phyloP scores from a whole-genome alignment of 331 rosid genomes.

The Spiraea crenata region DNA sequence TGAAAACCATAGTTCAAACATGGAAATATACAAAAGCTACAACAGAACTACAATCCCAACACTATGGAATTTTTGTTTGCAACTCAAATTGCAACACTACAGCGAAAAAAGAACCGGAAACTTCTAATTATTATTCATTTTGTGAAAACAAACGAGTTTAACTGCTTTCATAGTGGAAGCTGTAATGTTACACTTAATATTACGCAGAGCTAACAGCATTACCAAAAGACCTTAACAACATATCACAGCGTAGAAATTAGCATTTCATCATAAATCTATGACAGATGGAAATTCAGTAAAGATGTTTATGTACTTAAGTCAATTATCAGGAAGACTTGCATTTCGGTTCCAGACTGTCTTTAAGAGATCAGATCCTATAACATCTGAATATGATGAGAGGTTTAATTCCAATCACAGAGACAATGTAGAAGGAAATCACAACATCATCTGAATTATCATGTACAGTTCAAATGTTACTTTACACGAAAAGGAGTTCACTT shows the following conservation, averaged over 20 bases:
- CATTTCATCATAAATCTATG: neutral
- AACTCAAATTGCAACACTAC: no score
- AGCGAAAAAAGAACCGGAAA: no score
- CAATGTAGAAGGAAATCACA: neutral
- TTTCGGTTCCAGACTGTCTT: neutral
- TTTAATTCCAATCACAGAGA: neutral
- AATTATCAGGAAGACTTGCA: neutral
- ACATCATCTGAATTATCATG: neutral
- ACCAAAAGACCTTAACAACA: neutral
- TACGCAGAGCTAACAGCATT: constrained; percentile 4
- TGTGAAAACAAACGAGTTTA: neutral
- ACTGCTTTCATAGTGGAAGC: neutral
- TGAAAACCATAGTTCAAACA: neutral
- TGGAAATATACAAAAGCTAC: neutral
- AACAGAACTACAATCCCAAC: neutral
- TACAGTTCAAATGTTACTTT: neutral
- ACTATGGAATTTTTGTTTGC: neutral
- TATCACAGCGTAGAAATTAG: neutral
- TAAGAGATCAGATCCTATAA: neutral
- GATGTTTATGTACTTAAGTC: neutral
- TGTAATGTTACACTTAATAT: neutral
- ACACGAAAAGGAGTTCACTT: neutral
- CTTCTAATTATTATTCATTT: neutral
- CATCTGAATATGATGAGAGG: neutral
- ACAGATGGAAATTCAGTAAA: neutral